Conservation (phyloP, 2,329 filamentous ascomycete genomes). For the Fusarium udum region DNA sequence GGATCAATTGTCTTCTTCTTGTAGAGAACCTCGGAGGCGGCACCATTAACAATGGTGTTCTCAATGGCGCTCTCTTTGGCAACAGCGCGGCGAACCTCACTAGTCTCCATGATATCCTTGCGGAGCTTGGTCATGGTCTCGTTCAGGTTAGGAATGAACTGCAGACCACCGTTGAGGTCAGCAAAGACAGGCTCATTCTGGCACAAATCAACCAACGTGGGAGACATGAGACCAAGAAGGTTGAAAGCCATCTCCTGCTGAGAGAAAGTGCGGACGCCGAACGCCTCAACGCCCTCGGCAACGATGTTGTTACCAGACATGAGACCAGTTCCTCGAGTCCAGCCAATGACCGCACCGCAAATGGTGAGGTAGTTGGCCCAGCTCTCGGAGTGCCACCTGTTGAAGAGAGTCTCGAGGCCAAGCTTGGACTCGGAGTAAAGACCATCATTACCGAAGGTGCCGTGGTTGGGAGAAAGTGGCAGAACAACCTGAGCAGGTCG, state of each 20-base stretch:
- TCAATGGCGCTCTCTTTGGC: conserved; percentile 96
- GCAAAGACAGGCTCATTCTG: conserved; percentile 96
- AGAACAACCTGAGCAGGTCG: conserved; percentile 96
- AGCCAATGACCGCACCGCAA: conserved; percentile 97
- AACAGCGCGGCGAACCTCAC: conserved; percentile 91
- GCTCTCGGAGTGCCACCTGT: conserved; percentile 96
- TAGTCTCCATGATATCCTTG: conserved; percentile 94
- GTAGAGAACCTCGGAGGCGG: conserved; percentile 90
- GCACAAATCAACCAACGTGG: conserved; percentile 92
- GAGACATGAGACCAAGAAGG: conserved; percentile 93
- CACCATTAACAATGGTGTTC: conserved; percentile 96
- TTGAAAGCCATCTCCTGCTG: conserved; percentile 99
- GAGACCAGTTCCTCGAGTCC: conserved; percentile 97
- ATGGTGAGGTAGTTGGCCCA: conserved; percentile 98
- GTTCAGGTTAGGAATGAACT: conserved; percentile 97
- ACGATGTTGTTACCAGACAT: conserved; percentile 99
- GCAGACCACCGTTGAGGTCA: conserved; percentile 95
- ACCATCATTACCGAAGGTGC: conserved; percentile 97
- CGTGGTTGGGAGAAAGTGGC: conserved; percentile 96
- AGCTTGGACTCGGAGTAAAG: conserved; percentile 99
- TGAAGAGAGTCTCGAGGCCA: conserved; percentile 95
- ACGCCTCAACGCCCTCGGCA: conserved; percentile 94
- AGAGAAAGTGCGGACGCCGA: conserved; percentile 97
- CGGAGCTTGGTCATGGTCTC: conserved; percentile 92
- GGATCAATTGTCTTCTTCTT: conserved; percentile 94